Percentiles rank a stretch among this genome's conserved stretches.
phyloP scores from a whole-genome alignment of 345 rosid species.

The Raphanus raphanistrum region DNA sequence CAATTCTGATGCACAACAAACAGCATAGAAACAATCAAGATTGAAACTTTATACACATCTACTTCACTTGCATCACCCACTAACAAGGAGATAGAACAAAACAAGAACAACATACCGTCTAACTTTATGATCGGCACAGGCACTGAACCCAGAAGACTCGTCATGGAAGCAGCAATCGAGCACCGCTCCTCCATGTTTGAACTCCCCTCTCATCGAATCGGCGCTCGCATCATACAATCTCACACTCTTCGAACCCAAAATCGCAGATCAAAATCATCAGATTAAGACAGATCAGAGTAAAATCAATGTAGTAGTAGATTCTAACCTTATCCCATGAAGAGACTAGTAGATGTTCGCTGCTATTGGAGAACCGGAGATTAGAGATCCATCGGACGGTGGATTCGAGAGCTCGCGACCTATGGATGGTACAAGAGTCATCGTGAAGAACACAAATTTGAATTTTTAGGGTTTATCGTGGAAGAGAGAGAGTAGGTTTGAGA shows the following conservation, averaged over 20 bases:
- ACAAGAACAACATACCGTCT: conserved; percentile 52
- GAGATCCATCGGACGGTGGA: conserved; percentile 96
- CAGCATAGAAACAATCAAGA: not conserved
- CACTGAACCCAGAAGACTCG: conserved; percentile 95
- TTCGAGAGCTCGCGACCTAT: conserved; percentile 77
- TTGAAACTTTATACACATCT: not conserved
- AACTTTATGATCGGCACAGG: conserved; percentile 67
- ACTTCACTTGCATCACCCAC: no score
- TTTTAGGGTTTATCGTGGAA: not conserved
- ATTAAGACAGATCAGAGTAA: not conserved
- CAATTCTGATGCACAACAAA: conserved; percentile 60
- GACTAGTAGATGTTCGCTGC: conserved; percentile 89
- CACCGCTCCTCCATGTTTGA: conserved; percentile 86
- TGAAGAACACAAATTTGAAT: not conserved
- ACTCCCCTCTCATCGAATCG: conserved; percentile 77
- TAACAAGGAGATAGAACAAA: not conserved
- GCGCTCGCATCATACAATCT: conserved; percentile 81
- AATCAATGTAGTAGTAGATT: not conserved
- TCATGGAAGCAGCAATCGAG: conserved; percentile 98
- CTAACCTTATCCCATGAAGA: conserved; percentile 97
- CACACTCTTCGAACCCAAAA: conserved; percentile 49
- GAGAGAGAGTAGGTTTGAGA: conserved; percentile 10
- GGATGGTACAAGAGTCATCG: conserved; percentile 50
- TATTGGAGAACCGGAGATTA: conserved; percentile 90
- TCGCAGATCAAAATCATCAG: not conserved